Base-by-base conservation (phyloP, 768 basidiomycete genomes). In the Suillus cothurnatus region DNA sequence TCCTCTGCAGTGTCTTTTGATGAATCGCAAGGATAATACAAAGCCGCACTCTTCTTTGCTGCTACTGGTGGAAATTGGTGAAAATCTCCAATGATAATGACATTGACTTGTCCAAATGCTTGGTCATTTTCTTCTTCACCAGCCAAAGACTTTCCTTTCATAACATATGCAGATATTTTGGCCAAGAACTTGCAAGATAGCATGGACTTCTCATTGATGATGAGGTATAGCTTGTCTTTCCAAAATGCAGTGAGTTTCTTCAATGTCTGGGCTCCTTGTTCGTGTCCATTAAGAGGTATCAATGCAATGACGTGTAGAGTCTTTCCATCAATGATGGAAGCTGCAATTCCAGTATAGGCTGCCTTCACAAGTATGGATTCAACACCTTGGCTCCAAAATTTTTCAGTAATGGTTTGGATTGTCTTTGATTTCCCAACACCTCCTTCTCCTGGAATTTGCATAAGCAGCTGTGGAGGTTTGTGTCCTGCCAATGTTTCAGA, bases 401-500 rank as follows among this genome's bases (percentile, higher is more conserved):
- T 68, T 14, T 53, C 23, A 0, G 80, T 78, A 0, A 84, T 72
- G 0, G 4, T 80, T 67, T 79, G 68, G 14, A 85, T 82, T 0
- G 82, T 61, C 2, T 69, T 72, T 0, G 82, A 81, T 63, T 85
- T 85, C 0, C 84, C 82, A 0, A 79, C 81, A 0, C 84, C 82
- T 0, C 82, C 83, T 59, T 80, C 74, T 0, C 84, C 84, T 0
- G 72, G 67, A 0, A 84, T 65, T 0, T 78, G 41, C 81, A 83
- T 82, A 0, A 73, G 66, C 2, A 85, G 68, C 53, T 77, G 80
- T 14, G 53, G 36, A 17, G 63, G 71, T 0, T 64, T 23, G 4
- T 61, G 6, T 19, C 75, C 72, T 31, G 53, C n/a, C 2, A 75
- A 43, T 23, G 70, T 70, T 17, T 72, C 32, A 3, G 60, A 23